phyloP scores from a whole-genome alignment of 441 rosid genomes.

The Manihot esculenta region DNA sequence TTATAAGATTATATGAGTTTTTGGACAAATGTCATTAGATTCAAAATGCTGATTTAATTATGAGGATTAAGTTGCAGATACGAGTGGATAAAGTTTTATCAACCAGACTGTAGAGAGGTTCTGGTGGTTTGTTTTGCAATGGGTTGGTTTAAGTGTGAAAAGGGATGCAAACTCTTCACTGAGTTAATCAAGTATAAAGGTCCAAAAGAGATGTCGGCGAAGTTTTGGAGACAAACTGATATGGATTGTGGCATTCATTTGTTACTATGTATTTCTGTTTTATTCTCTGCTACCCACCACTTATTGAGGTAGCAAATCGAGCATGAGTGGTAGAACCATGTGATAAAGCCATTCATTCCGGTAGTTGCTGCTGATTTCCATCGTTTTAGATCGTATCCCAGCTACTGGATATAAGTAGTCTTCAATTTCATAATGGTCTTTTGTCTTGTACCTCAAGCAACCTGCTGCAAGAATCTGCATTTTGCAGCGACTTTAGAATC shows the following conservation, averaged over 20 bases:
- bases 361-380: conserved; percentile 13
- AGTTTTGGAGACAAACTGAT: conserved; percentile 6
- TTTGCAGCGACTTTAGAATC: conserved; percentile 1
- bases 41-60: too few relatives aligned
- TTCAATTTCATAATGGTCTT: conserved; percentile 27
- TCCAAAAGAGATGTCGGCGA: conserved; percentile 25
- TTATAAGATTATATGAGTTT: too few relatives aligned
- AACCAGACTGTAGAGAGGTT: too few relatives aligned
- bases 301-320: conserved; percentile 5
- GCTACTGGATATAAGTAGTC: conserved; percentile 31
- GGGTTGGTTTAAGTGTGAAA: background rate
- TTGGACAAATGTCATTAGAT: too few relatives aligned
- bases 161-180: background rate
- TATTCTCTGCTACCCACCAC: conserved; percentile 27
- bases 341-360: conserved; percentile 21
- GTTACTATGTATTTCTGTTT: conserved; percentile 25
- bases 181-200: background rate
- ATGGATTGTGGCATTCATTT: conserved; percentile 12
- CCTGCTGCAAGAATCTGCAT: background rate
- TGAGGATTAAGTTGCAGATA: too few relatives aligned
- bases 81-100: too few relatives aligned
- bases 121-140: too few relatives aligned
- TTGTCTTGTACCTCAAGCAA: background rate
- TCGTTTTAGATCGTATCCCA: conserved; percentile 24
- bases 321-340: conserved; percentile 4